Evolutionary conservation across 1,284 basidiomycete genomes (phyloP).

Genomic region (Porodaedalea pini): DNA sequence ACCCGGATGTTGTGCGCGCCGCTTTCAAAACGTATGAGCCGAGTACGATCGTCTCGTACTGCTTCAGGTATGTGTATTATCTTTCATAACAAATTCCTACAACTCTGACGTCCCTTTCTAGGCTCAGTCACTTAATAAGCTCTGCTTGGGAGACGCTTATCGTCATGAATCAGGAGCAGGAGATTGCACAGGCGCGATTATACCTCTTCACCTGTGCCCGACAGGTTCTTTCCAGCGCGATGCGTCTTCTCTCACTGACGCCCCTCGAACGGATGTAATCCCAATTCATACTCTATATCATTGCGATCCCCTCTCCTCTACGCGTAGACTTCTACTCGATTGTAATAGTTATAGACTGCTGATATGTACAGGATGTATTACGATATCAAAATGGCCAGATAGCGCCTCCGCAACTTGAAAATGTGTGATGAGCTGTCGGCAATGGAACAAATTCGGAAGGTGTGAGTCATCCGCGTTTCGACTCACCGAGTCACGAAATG

Average conservation of each 20-base stretch:
- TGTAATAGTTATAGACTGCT: neutral
- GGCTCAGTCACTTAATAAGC: conserved; percentile 77
- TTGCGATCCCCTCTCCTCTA: neutral
- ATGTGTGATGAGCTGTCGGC: neutral
- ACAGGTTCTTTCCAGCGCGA: conserved; percentile 83
- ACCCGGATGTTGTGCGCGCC: conserved; percentile 87
- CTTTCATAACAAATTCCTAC: neutral
- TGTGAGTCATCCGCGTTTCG: neutral
- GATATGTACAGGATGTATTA: neutral
- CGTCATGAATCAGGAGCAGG: conserved; percentile 80
- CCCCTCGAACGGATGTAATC: conserved; percentile 90
- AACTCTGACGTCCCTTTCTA: conserved; percentile 64
- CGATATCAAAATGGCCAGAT: neutral
- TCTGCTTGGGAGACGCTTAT: conserved; percentile 87
- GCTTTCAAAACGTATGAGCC: conserved; percentile 89
- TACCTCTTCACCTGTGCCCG: conserved; percentile 88
- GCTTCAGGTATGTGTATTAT: conserved; percentile 15
- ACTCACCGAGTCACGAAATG: neutral
- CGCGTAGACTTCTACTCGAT: neutral
- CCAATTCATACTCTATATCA: neutral
- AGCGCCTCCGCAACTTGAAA: neutral
- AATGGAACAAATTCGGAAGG: neutral
- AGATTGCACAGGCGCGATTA: conserved; percentile 83
- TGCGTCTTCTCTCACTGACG: conserved; percentile 84
- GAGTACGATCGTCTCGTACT: conserved; percentile 61